Evolutionary conservation across 768 basidiomycete species (phyloP), one percentile per base, ranked within the genome.

Genomic region (Hemileccinum rubropunctum): DNA sequence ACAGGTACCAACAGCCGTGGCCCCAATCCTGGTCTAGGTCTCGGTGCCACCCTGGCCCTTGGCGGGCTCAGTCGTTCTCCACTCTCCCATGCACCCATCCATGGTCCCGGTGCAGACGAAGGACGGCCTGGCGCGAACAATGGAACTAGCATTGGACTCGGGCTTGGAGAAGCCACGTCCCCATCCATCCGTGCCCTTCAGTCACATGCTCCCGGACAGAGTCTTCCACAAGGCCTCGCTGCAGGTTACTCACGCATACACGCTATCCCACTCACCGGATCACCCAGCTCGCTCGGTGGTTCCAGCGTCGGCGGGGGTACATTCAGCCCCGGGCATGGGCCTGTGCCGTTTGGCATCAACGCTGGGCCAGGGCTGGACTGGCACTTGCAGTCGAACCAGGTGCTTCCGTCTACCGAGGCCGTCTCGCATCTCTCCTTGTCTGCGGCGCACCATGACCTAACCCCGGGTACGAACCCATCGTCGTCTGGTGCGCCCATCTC

Each of bases 241-340:
- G 91, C 91, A 0, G 94, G 93, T 0, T 85, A 93, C 63, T 93
- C 90, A 26, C 78, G 93, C 50, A 86, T 98, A 50, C 94, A 98
- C 58, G 86, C 93, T 1, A 71, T 77, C 23, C 77, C 79, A 0
- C 65, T 61, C n/a, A 41, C 64, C 1, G 68, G 71, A 18, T 76
- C 73, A 0, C 76, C 76, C 18, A 44, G 61, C 33, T 67, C 67
- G 4, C 28, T 65, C 15, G 59, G 65, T 3, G 57, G 63, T 0
- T 65, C 62, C 33, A 66, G 61, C 45, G 55, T 56, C 20, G 64
- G 64, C 18, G 66, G 56, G 0, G 54, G 59, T 11, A 58, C 67
- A 6, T 59, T 70, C 45, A 66, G 59, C 37, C 66, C 68, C 14
- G 65, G 66, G 0, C 63, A 66, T 17, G 69, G 64, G 3, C 65